Evolutionary conservation across 2,329 filamentous ascomycete genomes (phyloP).

Genomic region (Ascochyta pisi): DNA sequence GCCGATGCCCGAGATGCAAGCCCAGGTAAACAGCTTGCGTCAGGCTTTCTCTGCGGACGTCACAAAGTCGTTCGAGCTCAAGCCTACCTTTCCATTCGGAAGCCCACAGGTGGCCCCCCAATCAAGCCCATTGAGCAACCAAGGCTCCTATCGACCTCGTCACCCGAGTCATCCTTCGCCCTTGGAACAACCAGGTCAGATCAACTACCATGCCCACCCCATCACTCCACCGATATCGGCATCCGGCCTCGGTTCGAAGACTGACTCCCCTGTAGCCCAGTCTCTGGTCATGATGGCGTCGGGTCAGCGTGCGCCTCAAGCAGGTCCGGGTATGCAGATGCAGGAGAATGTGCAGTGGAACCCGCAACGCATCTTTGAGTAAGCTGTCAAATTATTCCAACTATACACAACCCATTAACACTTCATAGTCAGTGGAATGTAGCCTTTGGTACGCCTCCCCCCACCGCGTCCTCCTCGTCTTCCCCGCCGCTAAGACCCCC

Average conservation of each 20-base stretch:
- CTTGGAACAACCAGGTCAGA: conserved; percentile 62
- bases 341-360: conserved; percentile 78
- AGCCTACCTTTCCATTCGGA: conserved; percentile 84
- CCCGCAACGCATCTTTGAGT: conserved; percentile 88
- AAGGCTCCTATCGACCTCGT: conserved; percentile 59
- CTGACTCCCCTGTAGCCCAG: conserved; percentile 76
- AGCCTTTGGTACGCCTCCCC: conserved; percentile 77
- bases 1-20: conserved; percentile 89
- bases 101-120: conserved; percentile 71
- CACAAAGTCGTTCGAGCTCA: conserved; percentile 85
- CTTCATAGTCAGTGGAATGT: conserved; percentile 84
- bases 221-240: conserved; percentile 82
- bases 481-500: conserved; percentile 55
- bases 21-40: conserved; percentile 86
- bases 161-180: conserved; percentile 56
- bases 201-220: conserved; percentile 72
- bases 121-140: conserved; percentile 67
- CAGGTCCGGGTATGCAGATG: conserved; percentile 64
- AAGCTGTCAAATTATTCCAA: conserved; percentile 52
- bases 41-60: conserved; percentile 90
- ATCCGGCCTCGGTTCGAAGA: conserved; percentile 74
- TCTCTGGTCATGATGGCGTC: conserved; percentile 73
- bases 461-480: conserved; percentile 51
- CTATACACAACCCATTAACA: conserved; percentile 20
- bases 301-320: conserved; percentile 58